A percentile compares a stretch with the other conserved stretches of the same genome.
Evolutionary conservation across 805 yeast species (phyloP).

Genomic region (Metschnikowia rubicola): DNA sequence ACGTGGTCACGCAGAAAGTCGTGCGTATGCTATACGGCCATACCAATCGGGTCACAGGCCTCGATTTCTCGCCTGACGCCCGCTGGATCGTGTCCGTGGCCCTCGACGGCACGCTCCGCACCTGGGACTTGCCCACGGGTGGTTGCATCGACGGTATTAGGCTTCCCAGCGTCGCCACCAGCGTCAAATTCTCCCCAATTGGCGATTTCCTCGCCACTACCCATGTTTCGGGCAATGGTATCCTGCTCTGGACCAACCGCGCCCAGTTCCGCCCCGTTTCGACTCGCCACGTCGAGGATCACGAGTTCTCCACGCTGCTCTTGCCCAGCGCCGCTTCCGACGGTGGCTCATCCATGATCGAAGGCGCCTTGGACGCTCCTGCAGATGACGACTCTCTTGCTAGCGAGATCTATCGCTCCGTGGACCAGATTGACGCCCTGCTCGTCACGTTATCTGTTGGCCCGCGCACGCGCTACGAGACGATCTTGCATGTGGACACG

Average conservation of each 20-base stretch:
- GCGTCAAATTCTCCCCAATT: constrained; percentile 74
- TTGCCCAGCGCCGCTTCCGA: constrained; percentile 80
- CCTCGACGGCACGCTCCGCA: constrained; percentile 82
- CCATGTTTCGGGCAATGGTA: constrained; percentile 87
- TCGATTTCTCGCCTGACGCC: constrained; percentile 93
- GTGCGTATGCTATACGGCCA: constrained; percentile 91
- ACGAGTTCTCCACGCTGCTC: constrained; percentile 59
- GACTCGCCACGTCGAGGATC: constrained; percentile 71
- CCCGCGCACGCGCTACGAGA: constrained; percentile 75
- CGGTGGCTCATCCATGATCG: constrained; percentile 66
- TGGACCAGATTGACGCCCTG: constrained; percentile 58
- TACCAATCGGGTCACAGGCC: constrained; percentile 75
- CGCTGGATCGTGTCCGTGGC: constrained; percentile 88
- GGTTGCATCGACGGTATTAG: constrained; percentile 90
- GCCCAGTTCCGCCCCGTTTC: constrained; percentile 79
- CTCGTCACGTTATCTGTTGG: constrained; percentile 73
- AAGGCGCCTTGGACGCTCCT: constrained; percentile 66
- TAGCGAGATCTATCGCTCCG: constrained; percentile 44
- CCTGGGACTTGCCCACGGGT: constrained; percentile 98
- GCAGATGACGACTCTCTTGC: constrained; percentile 31
- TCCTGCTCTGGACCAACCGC: constrained; percentile 87
- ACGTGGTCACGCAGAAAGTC: constrained; percentile 71
- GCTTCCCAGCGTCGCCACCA: constrained; percentile 76
- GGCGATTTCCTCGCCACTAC: constrained; percentile 92
- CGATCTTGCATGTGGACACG: constrained; percentile 75